Base-by-base conservation (phyloP, 495 filamentous ascomycete genomes). In the Penicillium odoratum region DNA sequence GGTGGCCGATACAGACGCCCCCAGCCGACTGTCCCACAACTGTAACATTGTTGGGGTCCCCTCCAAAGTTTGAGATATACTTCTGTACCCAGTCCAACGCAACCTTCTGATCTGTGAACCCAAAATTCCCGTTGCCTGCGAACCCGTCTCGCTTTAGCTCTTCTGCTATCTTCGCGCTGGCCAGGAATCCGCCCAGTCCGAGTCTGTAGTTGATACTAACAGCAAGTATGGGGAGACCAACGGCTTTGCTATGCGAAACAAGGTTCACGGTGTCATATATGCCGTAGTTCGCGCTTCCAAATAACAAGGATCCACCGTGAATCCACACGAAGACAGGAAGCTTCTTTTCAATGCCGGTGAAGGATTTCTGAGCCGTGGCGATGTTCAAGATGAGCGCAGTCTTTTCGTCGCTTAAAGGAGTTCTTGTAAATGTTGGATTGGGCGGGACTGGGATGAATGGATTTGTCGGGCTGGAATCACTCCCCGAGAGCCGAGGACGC, bases 171-270 rank as follows among this genome's bases (percentile, higher is more conserved):
- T 60, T 55, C 2, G 38, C 29, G 15, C 53, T 28, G 0, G 58
- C 58, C 4, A 60, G 58, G 21, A 60, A 60, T 5, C 58, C 52
- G 18, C 58, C 58, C 15, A 56, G 48, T 18, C 58, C 53, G 11
- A 60, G 53, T 40, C 58, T 53, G 33, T 56, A 60, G 43, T 60
- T 60, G 47, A 60, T 56, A 18, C 29, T 60, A 6, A 60, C 58
- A 3, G 52, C 21, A 1, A 60, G 18, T 15, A 60, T 30, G 2
- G 58, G 58, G 1, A 28, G 38, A n/a, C 48, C 48, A 25, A 56
- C 48, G 6, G 47, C 8, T 11, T 52, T 29, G 26, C 53, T 56
- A 18, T 56, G 58, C 0, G 58, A 56, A 7, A 55, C 58, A 2
- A 60, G 48, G 25, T 60, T 60, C 8, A 60, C 53, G 5, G 47